Percentiles rank a stretch among this genome's conserved stretches.
These are phyloP conservation scores for Phytophthora pisi DNA, from an alignment of 352 stramenopile species.

Conservation along the genomic window DNA sequence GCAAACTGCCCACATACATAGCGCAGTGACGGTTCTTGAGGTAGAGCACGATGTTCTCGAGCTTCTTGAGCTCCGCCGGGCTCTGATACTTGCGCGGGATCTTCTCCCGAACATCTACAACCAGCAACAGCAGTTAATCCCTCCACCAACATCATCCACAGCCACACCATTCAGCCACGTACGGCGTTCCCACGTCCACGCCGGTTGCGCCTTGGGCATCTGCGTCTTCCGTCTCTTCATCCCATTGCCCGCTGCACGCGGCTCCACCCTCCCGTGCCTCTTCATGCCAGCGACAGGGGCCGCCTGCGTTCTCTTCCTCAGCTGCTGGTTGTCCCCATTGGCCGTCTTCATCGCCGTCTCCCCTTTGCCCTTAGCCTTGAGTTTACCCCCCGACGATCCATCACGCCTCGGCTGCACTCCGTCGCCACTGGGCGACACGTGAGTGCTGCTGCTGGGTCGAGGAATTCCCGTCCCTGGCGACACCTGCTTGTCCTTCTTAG, in stretches of 20 bases:
- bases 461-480: slow-evolving; percentile 45
- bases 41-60: slow-evolving; percentile 87
- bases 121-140: slow-evolving; percentile 2
- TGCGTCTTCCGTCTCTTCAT: slow-evolving; percentile 39
- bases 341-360: neutral
- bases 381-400: neutral
- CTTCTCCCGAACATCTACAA: slow-evolving; percentile 69
- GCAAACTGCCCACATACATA: slow-evolving; percentile 54
- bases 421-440: slow-evolving; percentile 14
- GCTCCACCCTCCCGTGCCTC: slow-evolving; percentile 29
- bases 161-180: slow-evolving; percentile 15
- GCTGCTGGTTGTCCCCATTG: slow-evolving; percentile 10
- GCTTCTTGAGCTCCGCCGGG: slow-evolving; percentile 78
- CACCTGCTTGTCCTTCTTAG: slow-evolving; percentile 17
- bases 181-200: slow-evolving; percentile 87
- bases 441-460: slow-evolving; percentile 25
- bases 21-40: slow-evolving; percentile 81
- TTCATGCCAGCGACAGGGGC: slow-evolving; percentile 14
- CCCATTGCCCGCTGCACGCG: slow-evolving; percentile 13
- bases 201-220: slow-evolving; percentile 38
- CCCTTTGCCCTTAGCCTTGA: slow-evolving; percentile 12
- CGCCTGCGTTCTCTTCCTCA: slow-evolving; percentile 6
- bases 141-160: neutral
- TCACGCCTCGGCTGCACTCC: slow-evolving; percentile 3
- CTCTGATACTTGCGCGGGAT: slow-evolving; percentile 88